phyloP scores from a whole-genome alignment of 2,329 filamentous ascomycete genomes.

The Xylaria multiplex region DNA sequence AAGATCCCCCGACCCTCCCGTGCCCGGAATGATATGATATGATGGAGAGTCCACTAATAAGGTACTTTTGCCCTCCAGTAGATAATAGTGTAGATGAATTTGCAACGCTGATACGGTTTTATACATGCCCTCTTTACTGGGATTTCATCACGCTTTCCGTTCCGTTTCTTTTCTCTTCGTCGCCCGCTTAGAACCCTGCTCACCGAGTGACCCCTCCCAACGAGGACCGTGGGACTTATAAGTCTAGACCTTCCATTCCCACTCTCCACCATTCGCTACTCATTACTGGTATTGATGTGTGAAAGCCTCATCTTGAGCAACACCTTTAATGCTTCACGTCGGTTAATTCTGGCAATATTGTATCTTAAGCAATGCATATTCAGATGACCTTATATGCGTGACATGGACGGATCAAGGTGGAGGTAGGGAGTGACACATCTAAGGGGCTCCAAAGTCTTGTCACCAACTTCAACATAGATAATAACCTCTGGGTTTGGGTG shows the following conservation, averaged over 20 bases:
- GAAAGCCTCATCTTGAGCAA: not conserved
- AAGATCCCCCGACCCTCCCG: not conserved
- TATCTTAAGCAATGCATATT: not conserved
- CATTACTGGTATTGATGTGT: not conserved
- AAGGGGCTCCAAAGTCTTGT: not conserved
- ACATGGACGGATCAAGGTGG: too few species aligned
- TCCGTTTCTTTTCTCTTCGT: conserved; percentile 8
- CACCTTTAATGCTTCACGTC: not conserved
- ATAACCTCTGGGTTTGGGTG: too few species aligned
- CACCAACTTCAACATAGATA: not conserved
- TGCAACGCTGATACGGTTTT: not conserved
- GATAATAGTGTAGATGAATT: not conserved
- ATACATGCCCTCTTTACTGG: not conserved
- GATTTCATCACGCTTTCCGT: not conserved
- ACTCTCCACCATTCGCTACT: not conserved
- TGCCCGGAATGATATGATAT: not conserved
- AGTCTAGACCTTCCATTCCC: not conserved
- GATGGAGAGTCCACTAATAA: too few species aligned
- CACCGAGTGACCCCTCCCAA: not conserved
- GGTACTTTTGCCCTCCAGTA: too few species aligned
- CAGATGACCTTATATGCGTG: not conserved
- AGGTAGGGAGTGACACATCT: not conserved
- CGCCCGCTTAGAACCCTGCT: not conserved
- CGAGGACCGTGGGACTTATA: not conserved
- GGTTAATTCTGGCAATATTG: not conserved